Evolutionary conservation across 202 grass and related monocot species (phyloP), one percentile per base, ranked within the genome.

Genomic region (Brachypodium distachyon): DNA sequence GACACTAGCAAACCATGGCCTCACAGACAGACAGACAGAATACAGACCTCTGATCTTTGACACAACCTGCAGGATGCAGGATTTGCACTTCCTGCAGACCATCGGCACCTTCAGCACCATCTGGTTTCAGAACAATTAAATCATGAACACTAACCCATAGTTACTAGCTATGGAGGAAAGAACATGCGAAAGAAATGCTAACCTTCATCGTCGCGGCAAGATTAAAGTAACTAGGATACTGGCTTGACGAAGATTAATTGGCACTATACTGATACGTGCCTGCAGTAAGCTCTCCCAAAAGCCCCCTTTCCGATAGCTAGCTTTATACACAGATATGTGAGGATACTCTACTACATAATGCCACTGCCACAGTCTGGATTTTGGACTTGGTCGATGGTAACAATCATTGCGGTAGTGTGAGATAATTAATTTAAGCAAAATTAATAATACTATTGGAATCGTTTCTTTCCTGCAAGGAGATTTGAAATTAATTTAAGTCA

Each of bases 81-180:
- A 71, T 41, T 72, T 92, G 84, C 87, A 88, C 55, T 86, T 92
- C 67, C 83, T 73, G 76, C 90, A 88, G 37, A 70, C 43, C 67
- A 88, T 81, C 32, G 67, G 44, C 51, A 93, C 82, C 59, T 96
- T 85, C 14, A 96, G 76, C 76, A 93, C 93, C 66, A 93, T 86
- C 82, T 96, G 71, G 32, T 51, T n/a, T 39, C 39, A 84, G 10
- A 72, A 65, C 7, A 67, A 47, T 5, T 4, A 3, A 22, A 63
- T n/a, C n/a, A 65, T 17, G 12, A 57, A 63, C 0, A 63, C 1
- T 22, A 16, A 50, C 34, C 23, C 7, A 37, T 29, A 33, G 1
- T 22, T 57, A 31, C 0, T 3, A 52, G 27, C 34, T 9, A 18
- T 3, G 22, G 4, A 60, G 7, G 28, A 21, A 16, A 64, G 22